These are phyloP conservation scores for Acanthamoeba lenticulata DNA, from an alignment of 208 protist genomes.

Conservation along the genomic window DNA sequence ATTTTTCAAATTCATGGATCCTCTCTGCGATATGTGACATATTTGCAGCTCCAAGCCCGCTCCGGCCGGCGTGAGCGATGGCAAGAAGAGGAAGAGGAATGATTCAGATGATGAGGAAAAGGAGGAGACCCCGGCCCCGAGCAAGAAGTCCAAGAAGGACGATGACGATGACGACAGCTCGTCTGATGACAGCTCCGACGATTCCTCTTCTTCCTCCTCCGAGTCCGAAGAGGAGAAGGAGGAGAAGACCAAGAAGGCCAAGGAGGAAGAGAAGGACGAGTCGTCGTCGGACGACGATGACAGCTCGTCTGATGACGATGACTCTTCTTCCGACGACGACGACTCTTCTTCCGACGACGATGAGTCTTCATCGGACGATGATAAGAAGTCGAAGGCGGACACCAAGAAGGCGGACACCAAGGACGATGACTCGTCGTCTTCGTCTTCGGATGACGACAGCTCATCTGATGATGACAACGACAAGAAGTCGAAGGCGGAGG, in stretches of 20 bases:
- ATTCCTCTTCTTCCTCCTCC: not conserved
- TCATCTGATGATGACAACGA: slow-evolving; percentile 62
- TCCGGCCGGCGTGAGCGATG: not conserved
- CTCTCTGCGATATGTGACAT: too few species aligned
- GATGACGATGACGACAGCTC: slow-evolving; percentile 3
- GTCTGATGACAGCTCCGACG: not conserved
- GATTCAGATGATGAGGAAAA: slow-evolving; percentile 52
- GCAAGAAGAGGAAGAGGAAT: slow-evolving; percentile 32
- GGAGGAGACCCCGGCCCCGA: slow-evolving; percentile 51
- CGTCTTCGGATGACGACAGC: slow-evolving; percentile 1
- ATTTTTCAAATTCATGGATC: not conserved
- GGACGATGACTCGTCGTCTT: not conserved
- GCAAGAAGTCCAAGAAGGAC: slow-evolving; percentile 24
- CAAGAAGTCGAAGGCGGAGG: not conserved
- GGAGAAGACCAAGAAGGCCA: not conserved
- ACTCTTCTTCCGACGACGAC: not conserved
- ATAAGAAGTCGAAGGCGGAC: not conserved
- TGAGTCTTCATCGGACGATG: not conserved
- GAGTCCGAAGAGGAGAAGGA: not conserved
- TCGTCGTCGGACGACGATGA: not conserved
- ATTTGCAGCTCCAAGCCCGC: not conserved
- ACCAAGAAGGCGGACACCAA: not conserved
- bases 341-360: not conserved
- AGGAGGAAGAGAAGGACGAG: not conserved
- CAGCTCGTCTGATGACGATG: not conserved